Conservation (phyloP, 352 stramenopile species). For the Phytophthora melonis region DNA sequence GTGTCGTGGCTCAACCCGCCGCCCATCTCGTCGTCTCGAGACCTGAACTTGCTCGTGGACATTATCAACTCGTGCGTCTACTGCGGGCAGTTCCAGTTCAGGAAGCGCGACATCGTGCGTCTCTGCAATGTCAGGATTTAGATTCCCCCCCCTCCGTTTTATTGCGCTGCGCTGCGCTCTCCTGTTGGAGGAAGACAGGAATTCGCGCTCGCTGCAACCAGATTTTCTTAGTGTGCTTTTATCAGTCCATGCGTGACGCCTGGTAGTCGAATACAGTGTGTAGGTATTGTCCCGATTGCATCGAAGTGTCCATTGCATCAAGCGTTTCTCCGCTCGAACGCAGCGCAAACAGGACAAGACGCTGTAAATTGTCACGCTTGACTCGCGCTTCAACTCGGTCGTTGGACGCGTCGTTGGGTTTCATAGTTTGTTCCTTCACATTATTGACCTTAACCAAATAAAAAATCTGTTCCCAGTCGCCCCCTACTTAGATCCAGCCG, state of each 20-base stretch:
- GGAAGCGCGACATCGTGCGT: conserved; percentile 54
- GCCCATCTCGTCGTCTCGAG: conserved; percentile 44
- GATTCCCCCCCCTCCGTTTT: conserved; percentile 13
- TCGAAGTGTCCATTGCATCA: neutral
- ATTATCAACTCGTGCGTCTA: conserved; percentile 79
- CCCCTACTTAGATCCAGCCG: conserved; percentile 73
- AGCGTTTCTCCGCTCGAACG: neutral
- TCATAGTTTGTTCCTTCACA: conserved; percentile 29
- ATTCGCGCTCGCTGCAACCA: neutral
- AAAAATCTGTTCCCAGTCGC: conserved; percentile 32
- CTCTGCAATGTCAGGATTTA: conserved; percentile 74
- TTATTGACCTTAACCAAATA: conserved; percentile 38
- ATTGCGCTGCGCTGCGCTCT: conserved; percentile 12
- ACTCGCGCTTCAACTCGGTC: neutral
- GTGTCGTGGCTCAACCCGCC: conserved; percentile 61
- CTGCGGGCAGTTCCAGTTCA: conserved; percentile 65
- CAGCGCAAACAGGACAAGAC: neutral
- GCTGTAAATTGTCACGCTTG: neutral
- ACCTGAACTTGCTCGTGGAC: conserved; percentile 63
- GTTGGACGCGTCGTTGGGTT: neutral
- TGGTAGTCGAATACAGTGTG: conserved; percentile 29
- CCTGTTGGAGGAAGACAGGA: conserved; percentile 38
- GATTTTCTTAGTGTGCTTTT: conserved; percentile 22
- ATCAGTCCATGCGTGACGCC: conserved; percentile 27
- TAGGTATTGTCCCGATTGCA: conserved; percentile 25